Evolutionary conservation across 805 yeast genomes (phyloP), one percentile per base, ranked within the genome.

Genomic region (Clavispora vitiphila): DNA sequence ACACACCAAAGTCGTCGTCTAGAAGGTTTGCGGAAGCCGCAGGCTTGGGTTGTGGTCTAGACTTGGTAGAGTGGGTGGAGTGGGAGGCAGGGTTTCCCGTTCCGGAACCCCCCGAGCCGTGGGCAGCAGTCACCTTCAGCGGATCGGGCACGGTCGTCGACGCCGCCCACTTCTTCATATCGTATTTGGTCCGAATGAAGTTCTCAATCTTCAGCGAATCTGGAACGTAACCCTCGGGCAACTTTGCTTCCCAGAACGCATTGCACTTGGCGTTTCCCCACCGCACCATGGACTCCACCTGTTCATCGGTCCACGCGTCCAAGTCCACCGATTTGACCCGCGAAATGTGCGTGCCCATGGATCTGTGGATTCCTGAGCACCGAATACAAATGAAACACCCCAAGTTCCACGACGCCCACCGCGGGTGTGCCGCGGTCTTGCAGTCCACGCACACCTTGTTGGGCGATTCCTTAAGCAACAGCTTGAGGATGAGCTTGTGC

Each of bases 341-440:
- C 22, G 95, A 83, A 36, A 91, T 88, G 64, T 91, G 99, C 0
- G 97, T 90, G 1, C 99, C 98, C 83, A 91, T 80, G 39, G 91
- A 79, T 58, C 98, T 74, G 61, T 91, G 99, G 48, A 91, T 85
- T 1, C 99, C 99, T 1, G 97, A 90, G 64, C 99, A 91, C 54
- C 93, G 75, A 49, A 91, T 91, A 63, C 99, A 91, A 32, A 91
- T 77, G 56, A 93, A 90, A 42, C 93, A 80, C 19, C 99, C 99
- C 40, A 91, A 63, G 53, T 84, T 89, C 96, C 97, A 91, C 15
- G 95, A 83, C 9, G 98, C 96, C 99, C 99, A 91, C 41, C 98
- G 76, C 18, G 99, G 99, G 62, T 91, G 95, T 26, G 83, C 76
- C 11, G 91, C 76, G 0, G 81, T 75, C 62, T 93, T 91, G 66